Base-by-base conservation (phyloP, 225 moss, liverwort and hornwort genomes). In the Bryoerythrophyllum caledonicum region DNA sequence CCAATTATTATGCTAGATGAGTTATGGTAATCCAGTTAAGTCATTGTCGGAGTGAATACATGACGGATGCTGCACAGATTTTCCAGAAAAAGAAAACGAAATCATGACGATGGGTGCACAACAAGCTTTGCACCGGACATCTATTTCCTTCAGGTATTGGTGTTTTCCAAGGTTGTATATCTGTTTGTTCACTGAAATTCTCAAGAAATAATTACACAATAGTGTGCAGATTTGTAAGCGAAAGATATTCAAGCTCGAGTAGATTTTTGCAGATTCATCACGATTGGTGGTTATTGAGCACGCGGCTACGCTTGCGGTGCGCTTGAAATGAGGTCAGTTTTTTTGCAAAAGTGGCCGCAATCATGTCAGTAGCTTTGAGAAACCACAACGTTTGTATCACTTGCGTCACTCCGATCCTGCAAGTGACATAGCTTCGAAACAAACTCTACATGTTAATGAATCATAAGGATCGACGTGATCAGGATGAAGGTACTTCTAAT, bases 71-170 rank as follows among this genome's bases (percentile, higher is more conserved):
- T 54, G 53, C 35, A 8, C 54, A 35, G 35, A 35, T 35, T 35
- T 53, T 54, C 26, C 20, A 35, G 15, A 23, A 35, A 32, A 21
- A 19, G 17, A 21, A n/a, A n/a, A 16, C 14, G 70, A 27, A 80
- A 52, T 41, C 54, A 67, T 34, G 67, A 66, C 24, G 41, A 74
- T 68, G 27, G 73, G 60, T 69, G 61, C 35, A 26, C 65, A 54
- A 63, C 17, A 63, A 72, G 46, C 43, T 32, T 56, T 34, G 65
- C 56, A 57, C 54, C 56, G 46, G 20, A 58, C 35, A 55, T 57
- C 25, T 71, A 34, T 57, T 70, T 65, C 56, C 44, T 32, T 43
- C 23, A 41, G 41, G 53, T 61, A 52, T 34, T 48, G 60, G 60
- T 66, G 65, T 37, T 65, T n/a, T 52, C 38, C n/a, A 70, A 57